Evolutionary conservation across 768 basidiomycete species (phyloP), one percentile per base, ranked within the genome.

Genomic region (Suillus clintonianus): DNA sequence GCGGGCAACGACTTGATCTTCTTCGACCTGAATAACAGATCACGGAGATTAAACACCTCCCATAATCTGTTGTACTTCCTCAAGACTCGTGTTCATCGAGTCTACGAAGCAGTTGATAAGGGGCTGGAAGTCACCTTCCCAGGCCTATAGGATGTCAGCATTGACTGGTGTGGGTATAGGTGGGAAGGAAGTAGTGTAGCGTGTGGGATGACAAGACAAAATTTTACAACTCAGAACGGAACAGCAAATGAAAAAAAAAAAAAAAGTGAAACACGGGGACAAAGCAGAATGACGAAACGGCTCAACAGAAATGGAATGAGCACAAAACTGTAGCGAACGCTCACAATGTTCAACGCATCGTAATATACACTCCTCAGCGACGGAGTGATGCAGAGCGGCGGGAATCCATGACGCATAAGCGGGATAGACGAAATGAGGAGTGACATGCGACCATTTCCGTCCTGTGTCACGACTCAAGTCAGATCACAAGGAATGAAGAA

Each of bases 361-460:
- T 76, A 76, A 42, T 76, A 76, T 14, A 43, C 54, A 37, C 22
- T 55, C 32, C 73, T 70, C 63, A 64, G 68, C 30, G 60, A n/a
- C 24, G 76, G 71, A 17, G 64, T 66, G 55, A 76, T 67, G 48
- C 68, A 78, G 22, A 77, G 62, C 9, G 76, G 70, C 43, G 76
- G 76, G 48, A 69, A 76, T 36, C 76, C 76, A 22, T 71, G 67
- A 34, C 73, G 76, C 7, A 77, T 50, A 22, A 77, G 70, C 14
- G 76, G 76, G 7, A 77, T 77, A 53, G 77, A 78, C 0, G 76
- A 78, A 6, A 77, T 48, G 9, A 77, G 60, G 41, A 72, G 69
- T 15, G 76, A 74, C 71, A 77, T 72, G 10, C 76, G 70, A n/a
- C 77, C 74, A 62, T 77, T 77, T 53, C 77, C 76, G 22, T 77